Conservation (phyloP, 768 basidiomycete genomes). For the Lactarius evosmus region DNA sequence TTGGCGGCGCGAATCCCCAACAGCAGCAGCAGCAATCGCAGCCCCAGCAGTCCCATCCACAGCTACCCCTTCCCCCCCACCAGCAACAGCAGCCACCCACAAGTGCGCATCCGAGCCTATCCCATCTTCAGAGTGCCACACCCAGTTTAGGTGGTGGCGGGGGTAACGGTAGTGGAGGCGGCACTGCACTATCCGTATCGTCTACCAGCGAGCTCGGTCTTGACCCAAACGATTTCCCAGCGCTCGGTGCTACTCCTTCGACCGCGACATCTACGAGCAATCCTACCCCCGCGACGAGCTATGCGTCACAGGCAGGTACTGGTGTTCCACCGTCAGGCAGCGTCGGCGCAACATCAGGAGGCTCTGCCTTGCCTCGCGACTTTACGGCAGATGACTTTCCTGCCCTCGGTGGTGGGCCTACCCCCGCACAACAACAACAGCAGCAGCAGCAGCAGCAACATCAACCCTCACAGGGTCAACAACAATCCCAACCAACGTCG, state of each 20-base stretch:
- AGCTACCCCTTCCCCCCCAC: constrained; percentile 43
- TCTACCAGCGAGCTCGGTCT: constrained; percentile 74
- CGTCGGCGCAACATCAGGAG: constrained; percentile 33
- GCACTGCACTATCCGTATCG: constrained; percentile 56
- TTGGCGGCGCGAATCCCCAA: constrained; percentile 56
- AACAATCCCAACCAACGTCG: constrained; percentile 33
- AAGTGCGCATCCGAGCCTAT: constrained; percentile 52
- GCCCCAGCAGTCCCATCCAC: constrained; percentile 34
- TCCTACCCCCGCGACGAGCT: constrained; percentile 53
- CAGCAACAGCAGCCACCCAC: constrained; percentile 40
- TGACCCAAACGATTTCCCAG: constrained; percentile 87
- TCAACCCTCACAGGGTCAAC: constrained; percentile 32
- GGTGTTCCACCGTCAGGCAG: constrained; percentile 48
- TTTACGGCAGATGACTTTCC: constrained; percentile 91
- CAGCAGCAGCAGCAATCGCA: constrained; percentile 39
- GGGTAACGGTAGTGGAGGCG: constrained; percentile 22
- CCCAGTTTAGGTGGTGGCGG: constrained; percentile 30
- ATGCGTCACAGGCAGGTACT: constrained; percentile 78
- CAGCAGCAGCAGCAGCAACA: constrained; percentile 35
- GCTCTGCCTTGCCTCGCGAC: constrained; percentile 50
- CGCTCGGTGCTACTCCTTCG: constrained; percentile 63
- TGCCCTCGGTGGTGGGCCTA: constrained; percentile 68
- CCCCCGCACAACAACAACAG: constrained; percentile 42
- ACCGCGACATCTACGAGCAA: constrained; percentile 38
- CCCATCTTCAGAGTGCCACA: constrained; percentile 53